Base-by-base conservation (phyloP, 257 asterid species). In the Vinca minor region DNA sequence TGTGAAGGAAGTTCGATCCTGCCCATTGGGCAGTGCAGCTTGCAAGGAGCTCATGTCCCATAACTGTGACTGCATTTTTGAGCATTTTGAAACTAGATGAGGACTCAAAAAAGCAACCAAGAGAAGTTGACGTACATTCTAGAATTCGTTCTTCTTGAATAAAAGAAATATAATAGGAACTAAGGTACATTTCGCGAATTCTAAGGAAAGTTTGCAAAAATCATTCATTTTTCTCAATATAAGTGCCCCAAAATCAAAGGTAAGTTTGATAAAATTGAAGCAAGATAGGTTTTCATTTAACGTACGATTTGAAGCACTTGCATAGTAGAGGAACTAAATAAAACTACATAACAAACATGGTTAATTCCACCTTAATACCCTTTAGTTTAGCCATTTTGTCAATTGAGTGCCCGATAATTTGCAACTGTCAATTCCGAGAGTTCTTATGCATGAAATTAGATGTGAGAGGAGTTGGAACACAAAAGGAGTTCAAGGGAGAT, bases 11-110 rank as follows among this genome's bases (percentile, higher is more conserved):
- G 80, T 54, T 59, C 87, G 77, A 57, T 67, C 32, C 71, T 74
- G 87, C 60, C 69, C 77, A 74, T 67, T 74, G 69, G 95, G 95
- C 80, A 91, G 64, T 13, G 87, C 83, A 50, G 78, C 84, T 72
- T 84, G 95, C 90, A 88, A 74, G 48, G 94, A 81, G 79, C 85
- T 77, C 87, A 82, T 77, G 73, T 86, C 85, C 89, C 95, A 88
- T 67, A 86, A 84, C 77, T 88, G 83, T 45, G 72, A 47, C 73
- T 69, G 52, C 50, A 41, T 12, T 36, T n/a, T 25, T 58, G 18
- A 65, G 47, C 62, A 62, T 23, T 29, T 18, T 52, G 25, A 58
- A 63, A 60, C 57, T 46, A 68, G 70, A 63, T 36, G 45, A n/a
- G 28, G 41, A 32, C 50, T 44, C 64, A n/a, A 63, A 11, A 17